Percentiles rank a stretch among this genome's conserved stretches.
Evolutionary conservation across 1,139 yeast species (phyloP).

Genomic region (Saccharomyces hybrid): DNA sequence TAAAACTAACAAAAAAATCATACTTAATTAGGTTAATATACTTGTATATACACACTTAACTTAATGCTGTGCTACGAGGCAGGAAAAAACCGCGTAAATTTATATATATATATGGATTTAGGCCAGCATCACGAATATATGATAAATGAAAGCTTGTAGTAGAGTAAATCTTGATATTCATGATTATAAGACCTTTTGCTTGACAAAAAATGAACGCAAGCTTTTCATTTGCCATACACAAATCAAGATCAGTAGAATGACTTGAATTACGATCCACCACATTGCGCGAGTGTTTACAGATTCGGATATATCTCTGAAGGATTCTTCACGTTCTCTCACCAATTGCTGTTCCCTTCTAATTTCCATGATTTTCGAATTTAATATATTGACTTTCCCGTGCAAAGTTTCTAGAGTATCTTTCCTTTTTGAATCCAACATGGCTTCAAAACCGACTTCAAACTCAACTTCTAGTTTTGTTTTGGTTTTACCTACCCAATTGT

Average conservation of each 20-base stretch:
- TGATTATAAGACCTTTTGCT: slow-evolving; percentile 50
- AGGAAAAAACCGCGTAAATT: no score
- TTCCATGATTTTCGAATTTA: slow-evolving; percentile 48
- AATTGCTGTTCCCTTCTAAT: slow-evolving; percentile 58
- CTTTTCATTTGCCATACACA: slow-evolving; percentile 66
- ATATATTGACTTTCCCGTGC: slow-evolving; percentile 44
- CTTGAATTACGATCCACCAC: slow-evolving; percentile 57
- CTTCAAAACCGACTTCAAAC: slow-evolving; percentile 46
- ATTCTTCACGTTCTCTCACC: slow-evolving; percentile 63
- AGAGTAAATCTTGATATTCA: no score
- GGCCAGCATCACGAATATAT: no score
- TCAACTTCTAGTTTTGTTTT: slow-evolving; percentile 42
- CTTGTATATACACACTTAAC: background rate
- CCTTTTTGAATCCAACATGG: slow-evolving; percentile 44
- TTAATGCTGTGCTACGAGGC: background rate
- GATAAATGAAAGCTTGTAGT: no score
- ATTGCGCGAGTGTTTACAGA: slow-evolving; percentile 56
- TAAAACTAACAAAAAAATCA: no score
- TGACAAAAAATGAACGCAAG: slow-evolving; percentile 54
- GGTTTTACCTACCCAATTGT: slow-evolving; percentile 48
- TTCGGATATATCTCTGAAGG: slow-evolving; percentile 62
- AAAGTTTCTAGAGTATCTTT: slow-evolving; percentile 42
- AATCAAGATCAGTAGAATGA: slow-evolving; percentile 46
- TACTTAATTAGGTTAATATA: background rate
- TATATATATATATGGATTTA: no score